A percentile compares a stretch with the other conserved stretches of the same genome.
Evolutionary conservation across 2,329 filamentous ascomycete genomes (phyloP).

Genomic region (Sporothrix phasma): DNA sequence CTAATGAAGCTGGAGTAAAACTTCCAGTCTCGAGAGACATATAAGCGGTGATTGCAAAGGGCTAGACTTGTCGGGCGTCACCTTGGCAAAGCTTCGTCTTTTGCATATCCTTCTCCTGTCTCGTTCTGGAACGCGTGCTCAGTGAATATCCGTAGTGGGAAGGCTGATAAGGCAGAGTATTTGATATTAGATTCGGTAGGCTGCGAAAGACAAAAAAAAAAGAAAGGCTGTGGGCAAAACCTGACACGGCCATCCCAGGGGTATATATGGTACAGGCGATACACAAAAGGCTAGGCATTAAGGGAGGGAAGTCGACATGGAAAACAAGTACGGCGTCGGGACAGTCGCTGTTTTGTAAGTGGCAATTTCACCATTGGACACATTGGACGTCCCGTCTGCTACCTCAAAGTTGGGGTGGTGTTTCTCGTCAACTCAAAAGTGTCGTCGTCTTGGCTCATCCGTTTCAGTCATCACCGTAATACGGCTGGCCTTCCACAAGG

Average conservation of each 20-base stretch:
- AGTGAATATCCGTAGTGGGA: background rate
- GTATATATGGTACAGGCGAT: background rate
- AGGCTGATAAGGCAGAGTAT: background rate
- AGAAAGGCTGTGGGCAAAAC: background rate
- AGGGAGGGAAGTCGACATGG: background rate
- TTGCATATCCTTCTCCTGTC: background rate
- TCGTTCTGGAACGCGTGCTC: background rate
- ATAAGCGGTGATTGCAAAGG: no score
- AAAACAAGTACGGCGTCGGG: background rate
- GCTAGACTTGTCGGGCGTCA: background rate
- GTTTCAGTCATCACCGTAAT: slow-evolving; percentile 16
- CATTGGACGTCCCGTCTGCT: background rate
- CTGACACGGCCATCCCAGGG: slow-evolving; percentile 3
- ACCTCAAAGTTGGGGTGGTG: background rate
- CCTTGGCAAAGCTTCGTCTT: background rate
- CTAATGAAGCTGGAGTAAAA: no score
- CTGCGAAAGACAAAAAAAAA: background rate
- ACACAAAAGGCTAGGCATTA: background rate
- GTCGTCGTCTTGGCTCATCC: background rate
- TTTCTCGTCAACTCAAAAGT: background rate
- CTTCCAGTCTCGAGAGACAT: no score
- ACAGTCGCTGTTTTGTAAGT: background rate
- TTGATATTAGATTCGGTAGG: background rate
- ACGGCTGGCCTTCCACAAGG: slow-evolving; percentile 39
- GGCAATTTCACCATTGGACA: background rate